Conservation (phyloP, 2,329 filamentous ascomycete species). For the Fonsecaea pugnacius region DNA sequence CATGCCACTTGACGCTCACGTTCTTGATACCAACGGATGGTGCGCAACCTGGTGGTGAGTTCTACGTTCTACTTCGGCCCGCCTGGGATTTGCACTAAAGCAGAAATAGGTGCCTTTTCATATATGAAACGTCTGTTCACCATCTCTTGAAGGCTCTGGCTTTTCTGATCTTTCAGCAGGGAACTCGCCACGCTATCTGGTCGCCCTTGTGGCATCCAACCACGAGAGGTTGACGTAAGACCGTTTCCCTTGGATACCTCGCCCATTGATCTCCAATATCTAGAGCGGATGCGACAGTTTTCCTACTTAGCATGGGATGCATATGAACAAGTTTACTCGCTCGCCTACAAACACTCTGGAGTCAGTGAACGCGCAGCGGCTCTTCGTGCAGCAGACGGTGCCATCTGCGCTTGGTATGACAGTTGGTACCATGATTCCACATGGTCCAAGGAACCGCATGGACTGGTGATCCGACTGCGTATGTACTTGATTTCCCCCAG, state of each 20-base stretch:
- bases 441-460: slow-evolving; percentile 21
- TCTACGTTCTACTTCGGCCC: background rate
- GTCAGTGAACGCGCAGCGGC: slow-evolving; percentile 7
- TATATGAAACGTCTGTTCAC: slow-evolving; percentile 18
- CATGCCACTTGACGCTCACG: background rate
- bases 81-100: background rate
- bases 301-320: slow-evolving; percentile 23
- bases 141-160: background rate
- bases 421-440: slow-evolving; percentile 8
- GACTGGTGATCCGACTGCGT: slow-evolving; percentile 14
- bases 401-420: slow-evolving; percentile 19
- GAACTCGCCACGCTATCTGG: slow-evolving; percentile 17
- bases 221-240: slow-evolving; percentile 53
- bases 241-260: slow-evolving; percentile 68
- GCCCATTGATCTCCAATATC: slow-evolving; percentile 19
- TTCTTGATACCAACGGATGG: slow-evolving; percentile 21
- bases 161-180: slow-evolving; percentile 5
- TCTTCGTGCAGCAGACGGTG: slow-evolving; percentile 8
- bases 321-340: slow-evolving; percentile 23
- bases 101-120: slow-evolving; percentile 18
- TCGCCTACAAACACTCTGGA: slow-evolving; percentile 8
- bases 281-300: slow-evolving; percentile 22
- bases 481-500: background rate
- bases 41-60: slow-evolving; percentile 11
- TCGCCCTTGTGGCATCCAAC: slow-evolving; percentile 19